Base-by-base conservation (phyloP, 2,329 filamentous ascomycete genomes). In the Colletotrichum horii region DNA sequence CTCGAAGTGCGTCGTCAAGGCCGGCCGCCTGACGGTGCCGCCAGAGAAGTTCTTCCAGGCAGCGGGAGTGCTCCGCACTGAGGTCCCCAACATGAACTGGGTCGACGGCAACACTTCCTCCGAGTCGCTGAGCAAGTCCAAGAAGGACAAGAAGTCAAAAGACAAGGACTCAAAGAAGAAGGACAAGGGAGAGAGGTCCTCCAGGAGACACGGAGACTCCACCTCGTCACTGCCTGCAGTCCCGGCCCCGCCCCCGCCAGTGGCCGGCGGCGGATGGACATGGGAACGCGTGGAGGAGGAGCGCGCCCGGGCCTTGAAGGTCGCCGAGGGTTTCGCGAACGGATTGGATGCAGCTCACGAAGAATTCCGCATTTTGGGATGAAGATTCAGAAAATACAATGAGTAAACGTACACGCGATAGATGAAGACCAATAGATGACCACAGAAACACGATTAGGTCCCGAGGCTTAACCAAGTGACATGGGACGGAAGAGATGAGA, bases 1-100 rank as follows among this genome's bases (percentile, higher is more conserved):
- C 60, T 93, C 91, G 85, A 96, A 96, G 86, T 96, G 96, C 82
- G 94, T 96, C 28, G 92, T 95, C 82, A 96, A 96, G 87, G 89
- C 95, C 71, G 94, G 94, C 1, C 89, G 96, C 30, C 88, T 97
- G 80, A 98, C 96, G 0, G 91, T 98, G 8, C 92, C 96, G 76
- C 96, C 96, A 4, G 69, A 67, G 28, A 75, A 75, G 34, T 75
- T 75, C 15, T 61, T 75, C 58, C 28, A 24, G 26, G 69, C 73
- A 9, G 73, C 73, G 2, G 73, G 73, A 12, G 73, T 75, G 3
- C 64, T 75, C 22, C n/a, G 16, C 11, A 15, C 69, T 4, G 30
- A 62, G 5, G 30, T 9, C 9, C 11, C 22, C 11, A 22, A 55
- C 15, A 11, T 38, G 8, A n/a, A 24, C 24, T 56, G n/a, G 26